A percentile compares a stretch with the other conserved stretches of the same genome.
phyloP scores from a whole-genome alignment of 176 grass and related monocot species.

The Poa annua region DNA sequence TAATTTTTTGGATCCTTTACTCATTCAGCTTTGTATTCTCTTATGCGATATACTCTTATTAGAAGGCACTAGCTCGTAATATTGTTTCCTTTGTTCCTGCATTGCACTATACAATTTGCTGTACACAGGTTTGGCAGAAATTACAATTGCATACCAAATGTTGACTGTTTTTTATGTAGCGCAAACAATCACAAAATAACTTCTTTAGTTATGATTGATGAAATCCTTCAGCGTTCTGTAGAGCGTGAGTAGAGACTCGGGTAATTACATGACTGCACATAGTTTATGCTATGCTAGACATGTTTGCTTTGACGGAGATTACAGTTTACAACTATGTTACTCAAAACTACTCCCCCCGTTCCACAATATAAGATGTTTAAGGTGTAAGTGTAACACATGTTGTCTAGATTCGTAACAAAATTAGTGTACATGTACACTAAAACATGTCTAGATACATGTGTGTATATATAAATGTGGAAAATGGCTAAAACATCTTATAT shows the following conservation, averaged over 20 bases:
- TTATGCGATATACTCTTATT: neutral
- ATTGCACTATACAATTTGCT: conserved; percentile 8
- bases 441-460: no score
- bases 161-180: neutral
- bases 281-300: neutral
- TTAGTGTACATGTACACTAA: no score
- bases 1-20: conserved; percentile 13
- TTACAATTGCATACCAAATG: conserved; percentile 14
- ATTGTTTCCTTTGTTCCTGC: conserved; percentile 17
- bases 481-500: no score
- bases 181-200: conserved; percentile 21
- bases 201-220: conserved; percentile 10
- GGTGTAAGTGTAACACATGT: no score
- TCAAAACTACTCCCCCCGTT: neutral
- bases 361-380: no score
- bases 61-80: conserved; percentile 4
- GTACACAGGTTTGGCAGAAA: conserved; percentile 1
- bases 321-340: neutral
- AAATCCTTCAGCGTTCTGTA: conserved; percentile 22
- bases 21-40: neutral
- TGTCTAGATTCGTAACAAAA: no score
- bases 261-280: conserved; percentile 11
- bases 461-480: no score
- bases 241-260: conserved; percentile 12
- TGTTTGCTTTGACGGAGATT: conserved; percentile 6